A percentile compares a stretch with the other conserved stretches of the same genome.
Evolutionary conservation across 1,284 basidiomycete species (phyloP).

Genomic region (Lentinula novae-zelandiae): DNA sequence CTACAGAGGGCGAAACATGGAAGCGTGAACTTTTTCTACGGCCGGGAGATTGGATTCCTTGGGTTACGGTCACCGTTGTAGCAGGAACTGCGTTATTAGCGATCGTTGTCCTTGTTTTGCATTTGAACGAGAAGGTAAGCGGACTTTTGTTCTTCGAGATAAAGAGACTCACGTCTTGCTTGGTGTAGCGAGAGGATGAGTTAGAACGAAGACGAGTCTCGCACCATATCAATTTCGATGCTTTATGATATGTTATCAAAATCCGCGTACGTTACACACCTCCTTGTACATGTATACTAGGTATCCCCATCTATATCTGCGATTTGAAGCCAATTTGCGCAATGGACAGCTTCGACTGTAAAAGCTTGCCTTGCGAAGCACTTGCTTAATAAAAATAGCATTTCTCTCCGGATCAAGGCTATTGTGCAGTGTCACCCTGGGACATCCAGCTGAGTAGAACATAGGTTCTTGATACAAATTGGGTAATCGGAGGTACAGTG

Average conservation of each 20-base stretch:
- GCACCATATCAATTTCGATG: constrained; percentile 97
- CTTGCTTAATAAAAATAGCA: too few relatives aligned
- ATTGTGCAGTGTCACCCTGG: too few relatives aligned
- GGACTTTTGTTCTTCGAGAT: constrained; percentile 2
- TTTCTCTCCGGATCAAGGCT: too few relatives aligned
- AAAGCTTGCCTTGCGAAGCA: too few relatives aligned
- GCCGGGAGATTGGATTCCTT: constrained; percentile 97
- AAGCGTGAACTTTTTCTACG: constrained; percentile 87
- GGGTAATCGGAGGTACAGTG: too few relatives aligned
- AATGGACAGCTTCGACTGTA: too few relatives aligned
- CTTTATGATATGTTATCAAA: constrained; percentile 46
- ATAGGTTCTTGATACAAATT: too few relatives aligned
- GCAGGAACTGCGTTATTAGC: constrained; percentile 74
- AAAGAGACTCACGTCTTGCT: neutral
- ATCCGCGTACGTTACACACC: neutral
- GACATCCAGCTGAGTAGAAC: too few relatives aligned
- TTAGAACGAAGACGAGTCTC: constrained; percentile 81
- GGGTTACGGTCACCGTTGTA: constrained; percentile 87
- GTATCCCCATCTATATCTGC: neutral
- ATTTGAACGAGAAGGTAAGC: constrained; percentile 87
- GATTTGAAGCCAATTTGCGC: too few relatives aligned
- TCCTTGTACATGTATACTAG: neutral
- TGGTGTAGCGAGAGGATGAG: constrained; percentile 82
- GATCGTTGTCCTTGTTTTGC: constrained; percentile 81
- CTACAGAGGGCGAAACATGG: constrained; percentile 62